These are phyloP conservation scores for Arachnopeziza araneosa DNA, from an alignment of 2,329 filamentous ascomycete genomes.

Conservation along the genomic window DNA sequence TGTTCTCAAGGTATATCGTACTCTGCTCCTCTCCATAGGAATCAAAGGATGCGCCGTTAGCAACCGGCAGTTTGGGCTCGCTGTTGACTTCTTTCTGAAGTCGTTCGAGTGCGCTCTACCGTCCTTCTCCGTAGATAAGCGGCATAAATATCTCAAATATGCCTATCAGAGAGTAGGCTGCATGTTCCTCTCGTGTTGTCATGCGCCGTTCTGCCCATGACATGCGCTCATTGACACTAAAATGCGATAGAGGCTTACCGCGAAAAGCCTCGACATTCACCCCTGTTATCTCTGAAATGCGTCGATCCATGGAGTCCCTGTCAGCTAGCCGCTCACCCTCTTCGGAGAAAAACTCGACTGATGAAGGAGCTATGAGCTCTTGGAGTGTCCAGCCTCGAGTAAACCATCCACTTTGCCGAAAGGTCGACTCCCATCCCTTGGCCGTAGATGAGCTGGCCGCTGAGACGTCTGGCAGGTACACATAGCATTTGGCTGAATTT, in stretches of 20 bases:
- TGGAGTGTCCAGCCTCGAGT: conserved; percentile 12
- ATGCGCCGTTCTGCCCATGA: conserved; percentile 35
- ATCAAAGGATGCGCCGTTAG: conserved; percentile 17
- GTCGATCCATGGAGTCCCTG: conserved; percentile 13
- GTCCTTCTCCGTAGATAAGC: conserved; percentile 37
- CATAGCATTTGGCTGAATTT: background rate
- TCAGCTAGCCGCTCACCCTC: conserved; percentile 13
- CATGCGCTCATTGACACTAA: conserved; percentile 23
- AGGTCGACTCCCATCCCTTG: conserved; percentile 1
- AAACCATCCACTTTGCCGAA: conserved; percentile 8
- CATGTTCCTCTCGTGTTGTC: conserved; percentile 35
- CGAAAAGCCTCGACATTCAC: conserved; percentile 13
- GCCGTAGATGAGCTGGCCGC: background rate
- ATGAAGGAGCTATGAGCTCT: conserved; percentile 11
- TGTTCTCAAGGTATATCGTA: conserved; percentile 22
- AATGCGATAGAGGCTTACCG: conserved; percentile 9
- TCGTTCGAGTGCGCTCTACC: conserved; percentile 28
- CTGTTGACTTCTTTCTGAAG: conserved; percentile 27
- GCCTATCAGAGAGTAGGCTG: conserved; percentile 40
- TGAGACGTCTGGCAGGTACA: background rate
- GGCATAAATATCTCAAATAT: conserved; percentile 41
- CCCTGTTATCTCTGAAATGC: conserved; percentile 16
- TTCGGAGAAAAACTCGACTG: conserved; percentile 13
- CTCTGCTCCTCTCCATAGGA: conserved; percentile 19
- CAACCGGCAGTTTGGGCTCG: background rate